These are phyloP conservation scores for Coemansia sp. DNA, from an alignment of 192 early-diverging fungal species.

Conservation along the genomic window DNA sequence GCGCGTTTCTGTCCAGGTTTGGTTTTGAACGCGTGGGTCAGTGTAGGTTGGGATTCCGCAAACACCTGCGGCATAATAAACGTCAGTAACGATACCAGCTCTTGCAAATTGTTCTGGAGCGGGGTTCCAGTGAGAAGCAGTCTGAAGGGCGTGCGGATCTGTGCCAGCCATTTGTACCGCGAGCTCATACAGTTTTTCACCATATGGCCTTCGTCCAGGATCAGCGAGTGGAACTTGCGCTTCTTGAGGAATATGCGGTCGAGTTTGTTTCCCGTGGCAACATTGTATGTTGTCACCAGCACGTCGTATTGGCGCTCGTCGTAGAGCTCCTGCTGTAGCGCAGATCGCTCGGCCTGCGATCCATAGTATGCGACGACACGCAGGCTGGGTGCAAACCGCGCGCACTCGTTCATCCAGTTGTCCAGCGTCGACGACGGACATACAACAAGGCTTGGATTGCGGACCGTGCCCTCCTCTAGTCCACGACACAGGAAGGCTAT, in stretches of 20 bases:
- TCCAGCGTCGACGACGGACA: constrained; percentile 87
- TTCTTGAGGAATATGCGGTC: constrained; percentile 73
- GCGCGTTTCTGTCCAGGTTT: constrained; percentile 14
- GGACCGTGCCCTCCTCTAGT: constrained; percentile 21
- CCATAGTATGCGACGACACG: constrained; percentile 65
- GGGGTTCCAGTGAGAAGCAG: constrained; percentile 84
- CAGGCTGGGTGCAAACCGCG: constrained; percentile 61
- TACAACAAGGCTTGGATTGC: constrained; percentile 75
- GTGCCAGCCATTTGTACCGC: constrained; percentile 76
- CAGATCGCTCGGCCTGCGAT: constrained; percentile 57
- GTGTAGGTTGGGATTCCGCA: constrained; percentile 50
- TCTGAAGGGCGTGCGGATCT: constrained; percentile 60
- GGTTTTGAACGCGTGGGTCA: constrained; percentile 50
- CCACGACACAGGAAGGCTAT: constrained; percentile 71
- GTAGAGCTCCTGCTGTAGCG: constrained; percentile 56
- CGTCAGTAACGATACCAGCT: constrained; percentile 77
- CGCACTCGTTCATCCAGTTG: constrained; percentile 91
- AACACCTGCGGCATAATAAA: constrained; percentile 87
- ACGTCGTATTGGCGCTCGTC: constrained; percentile 61
- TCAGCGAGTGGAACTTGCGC: constrained; percentile 65
- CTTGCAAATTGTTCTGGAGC: constrained; percentile 85
- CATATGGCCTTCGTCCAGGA: constrained; percentile 91
- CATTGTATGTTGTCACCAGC: constrained; percentile 79
- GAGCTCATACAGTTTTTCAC: constrained; percentile 83
- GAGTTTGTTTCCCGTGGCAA: constrained; percentile 67